Base-by-base conservation (phyloP, 225 moss, liverwort and hornwort genomes). In the Antitrichia curtipendula region DNA sequence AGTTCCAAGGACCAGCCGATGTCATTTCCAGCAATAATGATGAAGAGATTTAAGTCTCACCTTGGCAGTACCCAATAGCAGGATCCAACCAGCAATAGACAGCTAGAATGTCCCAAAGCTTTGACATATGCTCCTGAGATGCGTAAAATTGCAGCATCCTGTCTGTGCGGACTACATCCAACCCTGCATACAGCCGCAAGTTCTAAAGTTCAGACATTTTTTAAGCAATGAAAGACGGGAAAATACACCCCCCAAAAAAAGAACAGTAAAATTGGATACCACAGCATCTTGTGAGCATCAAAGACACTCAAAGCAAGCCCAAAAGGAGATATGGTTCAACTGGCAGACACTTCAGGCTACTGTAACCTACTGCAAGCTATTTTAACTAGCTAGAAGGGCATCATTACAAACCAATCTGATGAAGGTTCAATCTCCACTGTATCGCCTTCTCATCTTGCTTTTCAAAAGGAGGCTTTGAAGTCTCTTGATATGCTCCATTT, bases 21-120 rank as follows among this genome's bases (percentile, higher is more conserved):
- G 8, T 62, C 34, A 79, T 29, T 83, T 50, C 43, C 54, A 27
- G 31, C 38, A 83, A 56, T 47, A 38, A 43, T 24, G 54, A 54
- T 47, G 27, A 66, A 56, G 73, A 41, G 78, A 43, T 58, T 66
- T 8, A 58, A 54, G 64, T 83, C 69, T 93, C 87, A 97, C 99
- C 99, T 96, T 99, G 99, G 93, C 99, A 99, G 86, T 99, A 99
- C 29, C 97, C 96, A 85, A 99, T 97, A 69, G 96, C 99, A 89
- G 95, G 95, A 92, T 99, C 99, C 89, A 95, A 90, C 97, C 97
- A 99, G 59, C 96, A 96, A 91, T 99, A 99, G 27, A 97, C 95
- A 54, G 97, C 97, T 78, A 99, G 86, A 88, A 99, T 96, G 85
- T 99, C 99, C 96, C 97, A 97, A 57, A 99, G 91, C 85, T 93